Percentiles rank a stretch among this genome's conserved stretches.
These are phyloP conservation scores for Dothiorella sarmentorum DNA, from an alignment of 2,329 filamentous ascomycete genomes.

Conservation along the genomic window DNA sequence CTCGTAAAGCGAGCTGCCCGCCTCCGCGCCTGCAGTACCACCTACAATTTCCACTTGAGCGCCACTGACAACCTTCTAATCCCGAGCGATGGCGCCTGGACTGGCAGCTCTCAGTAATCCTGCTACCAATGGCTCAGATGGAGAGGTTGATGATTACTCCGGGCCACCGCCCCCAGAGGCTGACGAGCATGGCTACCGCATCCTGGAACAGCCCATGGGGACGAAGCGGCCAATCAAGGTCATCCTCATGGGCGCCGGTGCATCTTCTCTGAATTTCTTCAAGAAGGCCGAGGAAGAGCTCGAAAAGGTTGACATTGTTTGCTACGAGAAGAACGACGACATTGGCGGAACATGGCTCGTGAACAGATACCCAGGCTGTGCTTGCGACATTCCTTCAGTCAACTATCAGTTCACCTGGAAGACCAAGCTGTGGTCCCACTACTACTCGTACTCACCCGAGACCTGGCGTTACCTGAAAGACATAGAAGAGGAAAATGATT, in stretches of 20 bases:
- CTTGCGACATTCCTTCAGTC: conserved; percentile 46
- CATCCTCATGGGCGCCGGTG: conserved; percentile 48
- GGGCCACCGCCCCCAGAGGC: conserved; percentile 30
- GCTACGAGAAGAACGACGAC: conserved; percentile 49
- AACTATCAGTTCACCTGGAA: conserved; percentile 44
- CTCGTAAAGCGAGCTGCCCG: not conserved
- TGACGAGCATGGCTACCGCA: conserved; percentile 42
- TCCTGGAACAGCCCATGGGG: conserved; percentile 43
- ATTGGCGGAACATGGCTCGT: conserved; percentile 47
- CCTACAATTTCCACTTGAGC: not conserved
- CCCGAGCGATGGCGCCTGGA: not conserved
- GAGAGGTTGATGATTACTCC: not conserved
- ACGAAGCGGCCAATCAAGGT: conserved; percentile 44
- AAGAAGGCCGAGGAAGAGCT: conserved; percentile 46
- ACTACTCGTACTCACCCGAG: conserved; percentile 46
- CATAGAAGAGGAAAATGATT: conserved; percentile 46
- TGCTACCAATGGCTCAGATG: not conserved
- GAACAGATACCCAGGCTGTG: conserved; percentile 42
- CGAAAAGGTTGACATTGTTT: conserved; percentile 44
- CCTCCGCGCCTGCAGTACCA: not conserved
- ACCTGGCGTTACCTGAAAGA: conserved; percentile 49
- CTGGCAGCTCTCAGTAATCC: too few species aligned
- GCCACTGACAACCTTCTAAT: not conserved
- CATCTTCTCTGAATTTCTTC: conserved; percentile 47
- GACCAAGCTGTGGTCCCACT: conserved; percentile 46